A percentile compares a stretch with the other conserved stretches of the same genome.
These are phyloP conservation scores for Pseudogymnoascus sp. DNA, from an alignment of 2,329 filamentous ascomycete genomes.

Conservation along the genomic window DNA sequence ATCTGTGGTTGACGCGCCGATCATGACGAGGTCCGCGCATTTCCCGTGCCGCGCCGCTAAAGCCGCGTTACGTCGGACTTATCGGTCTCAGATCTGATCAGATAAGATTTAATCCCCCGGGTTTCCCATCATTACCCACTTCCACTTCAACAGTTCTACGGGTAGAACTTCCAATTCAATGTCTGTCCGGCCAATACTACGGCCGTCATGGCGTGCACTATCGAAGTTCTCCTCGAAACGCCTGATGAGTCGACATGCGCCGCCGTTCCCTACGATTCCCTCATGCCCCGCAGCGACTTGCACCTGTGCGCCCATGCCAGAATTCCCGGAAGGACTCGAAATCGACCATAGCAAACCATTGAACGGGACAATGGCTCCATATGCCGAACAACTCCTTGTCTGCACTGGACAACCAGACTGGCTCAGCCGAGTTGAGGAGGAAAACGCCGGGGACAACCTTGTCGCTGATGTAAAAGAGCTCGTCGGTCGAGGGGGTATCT, in stretches of 20 bases:
- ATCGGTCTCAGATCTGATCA: neutral
- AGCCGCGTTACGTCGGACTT: neutral
- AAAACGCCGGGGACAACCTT: slow-evolving; percentile 60
- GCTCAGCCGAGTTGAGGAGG: slow-evolving; percentile 78
- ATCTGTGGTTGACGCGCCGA: neutral
- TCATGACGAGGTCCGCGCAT: slow-evolving; percentile 1
- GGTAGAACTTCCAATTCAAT: neutral
- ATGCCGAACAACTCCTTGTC: slow-evolving; percentile 76
- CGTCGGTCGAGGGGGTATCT: slow-evolving; percentile 59
- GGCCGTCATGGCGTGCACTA: slow-evolving; percentile 19
- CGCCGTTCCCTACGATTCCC: slow-evolving; percentile 25
- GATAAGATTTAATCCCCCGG: slow-evolving; percentile 1
- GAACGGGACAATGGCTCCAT: slow-evolving; percentile 70
- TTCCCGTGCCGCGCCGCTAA: slow-evolving; percentile 1
- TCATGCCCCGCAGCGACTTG: slow-evolving; percentile 72
- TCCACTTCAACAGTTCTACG: neutral
- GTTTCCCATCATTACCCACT: neutral
- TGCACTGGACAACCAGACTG: slow-evolving; percentile 78
- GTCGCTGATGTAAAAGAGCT: slow-evolving; percentile 67
- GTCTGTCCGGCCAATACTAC: slow-evolving; percentile 20
- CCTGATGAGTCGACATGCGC: slow-evolving; percentile 11
- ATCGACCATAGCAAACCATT: slow-evolving; percentile 68
- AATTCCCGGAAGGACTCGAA: slow-evolving; percentile 59
- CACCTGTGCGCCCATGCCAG: slow-evolving; percentile 60
- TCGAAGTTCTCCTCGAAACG: slow-evolving; percentile 21